These are phyloP conservation scores for Fusarium longipes DNA, from an alignment of 2,329 filamentous ascomycete species.

Conservation along the genomic window DNA sequence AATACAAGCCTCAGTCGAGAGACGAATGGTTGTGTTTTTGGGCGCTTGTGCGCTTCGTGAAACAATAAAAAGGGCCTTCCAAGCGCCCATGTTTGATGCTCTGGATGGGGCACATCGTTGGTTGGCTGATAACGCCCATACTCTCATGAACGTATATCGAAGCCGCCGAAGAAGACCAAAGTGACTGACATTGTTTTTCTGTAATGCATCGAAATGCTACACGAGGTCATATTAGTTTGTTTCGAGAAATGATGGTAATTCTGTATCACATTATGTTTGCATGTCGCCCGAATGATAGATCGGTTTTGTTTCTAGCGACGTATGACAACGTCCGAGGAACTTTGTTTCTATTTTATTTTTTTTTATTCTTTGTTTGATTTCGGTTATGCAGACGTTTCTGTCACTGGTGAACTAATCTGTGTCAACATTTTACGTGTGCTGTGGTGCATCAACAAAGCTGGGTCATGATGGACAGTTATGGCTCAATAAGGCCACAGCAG, in stretches of 20 bases:
- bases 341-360: not conserved
- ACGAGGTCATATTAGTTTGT: slow-evolving; percentile 23
- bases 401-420: too few species aligned
- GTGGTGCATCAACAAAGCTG: not conserved
- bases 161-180: not conserved
- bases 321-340: not conserved
- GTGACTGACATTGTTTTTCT: slow-evolving; percentile 16
- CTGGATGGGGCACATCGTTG: slow-evolving; percentile 24
- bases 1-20: not conserved
- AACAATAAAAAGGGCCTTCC: slow-evolving; percentile 31
- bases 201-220: slow-evolving; percentile 25
- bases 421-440: not conserved
- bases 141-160: slow-evolving; percentile 5
- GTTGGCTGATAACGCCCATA: slow-evolving; percentile 30
- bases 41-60: slow-evolving; percentile 45
- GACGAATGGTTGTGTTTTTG: not conserved
- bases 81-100: slow-evolving; percentile 38
- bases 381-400: too few species aligned
- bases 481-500: not conserved
- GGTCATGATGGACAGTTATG: not conserved
- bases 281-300: not conserved
- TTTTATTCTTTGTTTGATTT: not conserved
- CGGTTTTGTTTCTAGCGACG: not conserved
- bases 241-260: slow-evolving; percentile 14
- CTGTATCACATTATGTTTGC: slow-evolving; percentile 2